Evolutionary conservation across 2,329 filamentous ascomycete species (phyloP), one percentile per base, ranked within the genome.

Genomic region (Grosmannia huntii): DNA sequence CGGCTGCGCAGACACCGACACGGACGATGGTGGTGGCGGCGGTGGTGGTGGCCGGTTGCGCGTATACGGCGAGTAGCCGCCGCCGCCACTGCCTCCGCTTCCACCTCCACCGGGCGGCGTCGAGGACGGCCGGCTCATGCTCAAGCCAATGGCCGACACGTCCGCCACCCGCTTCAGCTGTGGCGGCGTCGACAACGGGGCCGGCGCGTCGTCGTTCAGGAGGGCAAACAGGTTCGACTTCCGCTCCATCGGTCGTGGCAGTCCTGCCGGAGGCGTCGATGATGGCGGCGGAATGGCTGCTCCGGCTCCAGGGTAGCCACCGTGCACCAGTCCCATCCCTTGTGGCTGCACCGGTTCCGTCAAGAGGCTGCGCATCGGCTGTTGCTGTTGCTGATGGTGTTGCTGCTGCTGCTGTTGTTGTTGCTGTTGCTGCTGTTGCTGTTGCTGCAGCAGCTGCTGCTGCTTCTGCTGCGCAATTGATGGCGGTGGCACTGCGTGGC

Each of bases 221-320:
- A 86, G 68, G 0, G 81, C 80, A 76, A 84, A 83, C 61, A 86
- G 76, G 62, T 73, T 85, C 16, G 81, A 84, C 70, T 84, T 85
- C n/a, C 78, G 75, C 62, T 80, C 78, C 2, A 70, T 67, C 3
- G 73, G 73, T 28, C 71, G 68, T 14, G 73, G 67, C 7, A 69
- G 67, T 48, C 77, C 67, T 6, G 74, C 68, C 21, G 38, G 9
- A 25, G 38, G 9, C 25, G 74, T 66, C 31, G 55, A 41, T 19
- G 60, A 25, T 1, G 46, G 21, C 36, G 50, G 31, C 31, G 31
- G 31, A 33, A 33, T 33, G 5, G 31, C 31, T 33, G 31, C 31
- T 33, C 31, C 31, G 9, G 31, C 31, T 33, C 31, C 31, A 1
- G 48, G 23, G 23, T 25, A 19, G 28, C 50, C 10, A 5, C 11